These are phyloP conservation scores for Didymella exigua DNA, from an alignment of 2,329 filamentous ascomycete genomes.

Conservation along the genomic window DNA sequence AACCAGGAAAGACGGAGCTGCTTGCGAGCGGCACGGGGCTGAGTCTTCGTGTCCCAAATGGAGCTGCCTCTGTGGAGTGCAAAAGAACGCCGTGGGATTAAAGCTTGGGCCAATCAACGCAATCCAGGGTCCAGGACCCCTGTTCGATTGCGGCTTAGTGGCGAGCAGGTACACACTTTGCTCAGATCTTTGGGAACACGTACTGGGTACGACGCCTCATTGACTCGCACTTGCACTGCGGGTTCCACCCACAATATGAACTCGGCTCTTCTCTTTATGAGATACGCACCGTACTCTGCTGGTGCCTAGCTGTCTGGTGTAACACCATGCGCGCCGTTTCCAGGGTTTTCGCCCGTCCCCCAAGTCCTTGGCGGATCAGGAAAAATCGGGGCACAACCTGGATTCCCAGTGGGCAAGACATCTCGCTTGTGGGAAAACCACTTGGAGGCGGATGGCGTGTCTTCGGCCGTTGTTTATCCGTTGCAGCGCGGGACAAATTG, in stretches of 20 bases:
- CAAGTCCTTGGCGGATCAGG: constrained; percentile 12
- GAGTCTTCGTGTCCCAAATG: constrained; percentile 12
- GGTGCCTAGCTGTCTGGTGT: constrained; percentile 3
- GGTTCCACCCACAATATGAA: not conserved
- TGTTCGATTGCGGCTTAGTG: not conserved
- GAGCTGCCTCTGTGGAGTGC: not conserved
- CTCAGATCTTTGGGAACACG: constrained; percentile 5
- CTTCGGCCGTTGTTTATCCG: not conserved
- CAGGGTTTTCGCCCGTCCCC: constrained; percentile 7
- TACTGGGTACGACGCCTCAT: constrained; percentile 5
- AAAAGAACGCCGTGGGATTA: not conserved
- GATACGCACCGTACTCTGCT: not conserved
- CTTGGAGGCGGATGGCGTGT: not conserved
- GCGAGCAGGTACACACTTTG: not conserved
- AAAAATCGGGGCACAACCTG: constrained; percentile 7
- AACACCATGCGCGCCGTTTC: not conserved
- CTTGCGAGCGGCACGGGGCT: constrained; percentile 19
- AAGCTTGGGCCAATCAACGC: not conserved
- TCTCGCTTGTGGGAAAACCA: constrained; percentile 6
- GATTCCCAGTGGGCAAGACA: constrained; percentile 4
- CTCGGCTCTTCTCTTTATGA: constrained; percentile 2
- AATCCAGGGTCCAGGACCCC: constrained; percentile 14
- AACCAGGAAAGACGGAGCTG: constrained; percentile 13
- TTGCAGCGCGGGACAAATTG: not conserved
- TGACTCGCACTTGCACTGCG: constrained; percentile 1